Base-by-base conservation (phyloP, 768 basidiomycete species). In the Mycena leptocephala region DNA sequence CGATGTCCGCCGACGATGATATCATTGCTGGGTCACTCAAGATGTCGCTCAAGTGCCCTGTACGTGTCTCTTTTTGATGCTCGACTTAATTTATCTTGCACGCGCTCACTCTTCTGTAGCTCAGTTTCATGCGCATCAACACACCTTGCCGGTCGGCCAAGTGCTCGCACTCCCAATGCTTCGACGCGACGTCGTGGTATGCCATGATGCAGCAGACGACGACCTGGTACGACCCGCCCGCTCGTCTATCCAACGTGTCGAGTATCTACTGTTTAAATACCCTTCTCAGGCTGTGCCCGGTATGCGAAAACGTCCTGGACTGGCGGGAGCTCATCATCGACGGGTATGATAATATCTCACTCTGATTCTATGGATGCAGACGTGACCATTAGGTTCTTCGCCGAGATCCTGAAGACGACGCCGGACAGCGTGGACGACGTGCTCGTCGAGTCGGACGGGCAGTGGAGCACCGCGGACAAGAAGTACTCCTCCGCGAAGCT, bases 181-280 rank as follows among this genome's bases (percentile, higher is more conserved):
- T 95, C 82, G 94, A 95, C 80, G 93, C 93, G 3, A 82, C 83
- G 28, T 92, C 90, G 63, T 95, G 93, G 93, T 92, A 91, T 76
- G 89, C 90, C 35, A 88, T 94, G 79, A 95, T 95, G 88, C 91
- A 94, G 79, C 90, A 92, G 81, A 95, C 93, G 39, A 95, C 95
- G 13, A 93, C 93, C 46, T 95, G 92, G 91, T 76, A 11, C 33
- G 61, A 33, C 11, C 24, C 16, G n/a, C n/a, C n/a, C n/a, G n/a
- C n/a, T n/a, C n/a, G n/a, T n/a, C n/a, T n/a, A n/a, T n/a, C n/a
- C n/a, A n/a, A n/a, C n/a, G n/a, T n/a, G n/a, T n/a, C n/a, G n/a
- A n/a, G n/a, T n/a, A n/a, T n/a, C n/a, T n/a, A n/a, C n/a, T n/a
- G n/a, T n/a, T n/a, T n/a, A n/a, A n/a, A n/a, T n/a, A n/a, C n/a